Base-by-base conservation (phyloP, 768 basidiomycete species). In the Hemileccinum rubropunctum region DNA sequence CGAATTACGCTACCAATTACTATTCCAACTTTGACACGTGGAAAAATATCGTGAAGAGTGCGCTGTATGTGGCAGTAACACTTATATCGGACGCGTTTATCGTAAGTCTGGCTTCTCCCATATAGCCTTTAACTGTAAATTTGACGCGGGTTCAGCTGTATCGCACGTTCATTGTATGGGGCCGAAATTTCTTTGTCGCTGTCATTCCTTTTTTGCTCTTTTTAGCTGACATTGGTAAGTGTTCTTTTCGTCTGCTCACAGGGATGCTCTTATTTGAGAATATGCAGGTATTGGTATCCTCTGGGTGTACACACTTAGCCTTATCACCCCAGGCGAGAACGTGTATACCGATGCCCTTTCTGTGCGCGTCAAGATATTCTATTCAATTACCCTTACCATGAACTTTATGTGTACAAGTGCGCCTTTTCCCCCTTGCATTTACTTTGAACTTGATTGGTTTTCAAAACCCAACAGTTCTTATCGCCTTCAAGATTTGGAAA, bases 151-250 rank as follows among this genome's bases (percentile, higher is more conserved):
- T 4, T 13, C 4, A 48, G 47, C 10, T 48, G 8, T 48, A 48
- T 41, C 47, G 47, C 13, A 23, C 39, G 3, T 48, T 48, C 32
- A n/a, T 48, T 9, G 47, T 48, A 41, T 48, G 47, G 47, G 21
- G 47, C 18, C 30, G 32, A 33, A 48, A 41, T 4, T 41, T 41
- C 33, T 32, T 41, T 26, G 17, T 41, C n/a, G 17, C 32, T 18
- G 0, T 34, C 23, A 18, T 48, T 18, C 47, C 47, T 9, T 41
- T 41, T 21, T 41, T 48, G 9, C 23, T 48, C 3, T 41, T 41
- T 33, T 15, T 48, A 15, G 47, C 47, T 18, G 47, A 48, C n/a
- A 34, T 41, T 14, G 47, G 47, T 41, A 14, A n/a, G 39, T 26
- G 14, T 13, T 10, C 30, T n/a, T 32, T 6, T 39, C 21, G 30